Evolutionary conservation across 2,329 filamentous ascomycete species (phyloP).

Genomic region (Fusarium subtropicale): DNA sequence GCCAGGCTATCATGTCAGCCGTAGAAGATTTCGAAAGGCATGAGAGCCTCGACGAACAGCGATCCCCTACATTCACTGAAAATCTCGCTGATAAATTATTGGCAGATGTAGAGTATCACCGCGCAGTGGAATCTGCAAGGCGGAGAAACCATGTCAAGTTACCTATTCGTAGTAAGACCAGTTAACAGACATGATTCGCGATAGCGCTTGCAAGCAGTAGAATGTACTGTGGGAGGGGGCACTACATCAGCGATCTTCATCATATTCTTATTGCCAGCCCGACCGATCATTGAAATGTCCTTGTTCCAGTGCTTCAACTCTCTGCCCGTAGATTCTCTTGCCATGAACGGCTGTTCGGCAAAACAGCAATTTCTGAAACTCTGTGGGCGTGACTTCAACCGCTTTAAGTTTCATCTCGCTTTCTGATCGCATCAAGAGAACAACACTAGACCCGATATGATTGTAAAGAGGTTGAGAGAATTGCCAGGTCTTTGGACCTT

Average conservation of each 20-base stretch:
- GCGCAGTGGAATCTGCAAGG: constrained; percentile 33
- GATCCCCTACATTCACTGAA: neutral
- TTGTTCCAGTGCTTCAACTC: constrained; percentile 25
- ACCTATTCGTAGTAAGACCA: constrained; percentile 1
- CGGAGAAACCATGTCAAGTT: constrained; percentile 26
- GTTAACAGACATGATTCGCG: neutral
- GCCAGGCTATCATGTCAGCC: constrained; percentile 35
- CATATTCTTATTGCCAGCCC: constrained; percentile 3
- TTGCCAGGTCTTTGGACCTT: constrained; percentile 13
- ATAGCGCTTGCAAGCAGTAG: neutral
- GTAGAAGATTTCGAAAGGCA: constrained; percentile 22
- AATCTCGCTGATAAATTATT: constrained; percentile 10
- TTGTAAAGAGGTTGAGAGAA: constrained; percentile 33
- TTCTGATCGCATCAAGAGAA: constrained; percentile 33
- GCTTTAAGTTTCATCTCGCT: constrained; percentile 27
- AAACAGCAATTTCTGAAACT: constrained; percentile 39
- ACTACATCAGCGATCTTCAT: neutral
- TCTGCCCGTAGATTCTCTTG: constrained; percentile 28
- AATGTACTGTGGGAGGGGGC: too few relatives aligned
- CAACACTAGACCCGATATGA: constrained; percentile 33
- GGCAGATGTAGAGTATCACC: constrained; percentile 20
- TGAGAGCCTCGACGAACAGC: neutral
- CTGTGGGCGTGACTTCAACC: constrained; percentile 18
- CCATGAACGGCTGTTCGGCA: constrained; percentile 37
- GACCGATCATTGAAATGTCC: constrained; percentile 31